Conservation (phyloP, 495 filamentous ascomycete genomes). For the Penicillium robsamsonii region DNA sequence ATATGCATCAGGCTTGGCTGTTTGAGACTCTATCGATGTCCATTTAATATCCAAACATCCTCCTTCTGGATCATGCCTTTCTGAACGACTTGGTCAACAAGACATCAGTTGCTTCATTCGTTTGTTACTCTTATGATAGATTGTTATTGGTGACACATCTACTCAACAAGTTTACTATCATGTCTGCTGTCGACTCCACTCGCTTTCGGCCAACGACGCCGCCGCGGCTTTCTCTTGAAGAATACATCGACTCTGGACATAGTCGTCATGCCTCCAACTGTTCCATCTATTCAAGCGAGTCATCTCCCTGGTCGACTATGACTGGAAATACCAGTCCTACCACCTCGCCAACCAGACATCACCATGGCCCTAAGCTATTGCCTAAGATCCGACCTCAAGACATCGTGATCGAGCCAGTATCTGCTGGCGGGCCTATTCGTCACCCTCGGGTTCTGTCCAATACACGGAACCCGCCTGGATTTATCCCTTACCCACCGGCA, state of each 20-base stretch:
- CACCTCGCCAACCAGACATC: conserved; percentile 65
- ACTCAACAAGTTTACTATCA: conserved; percentile 22
- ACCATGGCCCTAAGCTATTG: conserved; percentile 77
- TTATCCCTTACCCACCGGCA: conserved; percentile 40
- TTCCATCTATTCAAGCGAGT: conserved; percentile 61
- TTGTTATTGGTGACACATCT: not conserved
- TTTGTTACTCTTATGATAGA: conserved; percentile 13
- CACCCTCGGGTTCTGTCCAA: conserved; percentile 58
- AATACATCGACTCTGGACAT: conserved; percentile 34
- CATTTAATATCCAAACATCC: conserved; percentile 46
- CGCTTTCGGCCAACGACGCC: conserved; percentile 50
- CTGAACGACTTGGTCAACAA: conserved; percentile 10
- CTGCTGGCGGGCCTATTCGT: conserved; percentile 39
- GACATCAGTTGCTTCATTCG: conserved; percentile 15
- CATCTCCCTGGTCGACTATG: conserved; percentile 74
- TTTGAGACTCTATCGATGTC: conserved; percentile 24
- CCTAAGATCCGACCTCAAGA: conserved; percentile 87
- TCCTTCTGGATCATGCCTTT: conserved; percentile 25
- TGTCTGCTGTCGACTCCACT: conserved; percentile 47
- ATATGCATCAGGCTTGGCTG: conserved; percentile 24
- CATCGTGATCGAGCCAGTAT: conserved; percentile 62
- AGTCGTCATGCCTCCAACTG: conserved; percentile 47
- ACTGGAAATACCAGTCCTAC: conserved; percentile 72
- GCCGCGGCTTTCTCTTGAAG: conserved; percentile 35
- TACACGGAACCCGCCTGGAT: conserved; percentile 50